phyloP scores from a whole-genome alignment of 2,329 filamentous ascomycete genomes.

The Ceratocystis destructans region DNA sequence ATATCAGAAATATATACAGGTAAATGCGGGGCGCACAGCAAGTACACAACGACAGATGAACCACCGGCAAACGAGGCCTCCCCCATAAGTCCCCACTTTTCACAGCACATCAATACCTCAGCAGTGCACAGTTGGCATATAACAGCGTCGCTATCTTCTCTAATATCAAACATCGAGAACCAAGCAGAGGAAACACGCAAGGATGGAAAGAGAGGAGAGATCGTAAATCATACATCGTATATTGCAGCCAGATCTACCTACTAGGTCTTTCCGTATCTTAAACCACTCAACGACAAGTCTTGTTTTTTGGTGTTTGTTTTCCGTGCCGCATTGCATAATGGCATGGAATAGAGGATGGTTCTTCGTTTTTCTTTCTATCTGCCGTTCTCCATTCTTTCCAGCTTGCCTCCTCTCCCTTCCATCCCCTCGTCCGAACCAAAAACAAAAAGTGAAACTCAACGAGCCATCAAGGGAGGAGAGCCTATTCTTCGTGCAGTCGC shows the following conservation, averaged over 20 bases:
- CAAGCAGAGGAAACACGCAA: not conserved
- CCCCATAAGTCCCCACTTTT: not conserved
- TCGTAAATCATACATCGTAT: not conserved
- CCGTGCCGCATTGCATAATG: not conserved
- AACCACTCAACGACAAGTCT: not conserved
- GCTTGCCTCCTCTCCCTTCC: not conserved
- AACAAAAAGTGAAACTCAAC: no score
- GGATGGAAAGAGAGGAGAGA: not conserved
- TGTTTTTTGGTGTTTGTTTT: not conserved
- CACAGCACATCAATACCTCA: no score
- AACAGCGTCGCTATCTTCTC: not conserved
- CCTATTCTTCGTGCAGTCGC: no score
- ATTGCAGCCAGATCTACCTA: not conserved
- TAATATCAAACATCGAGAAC: not conserved
- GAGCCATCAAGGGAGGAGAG: no score
- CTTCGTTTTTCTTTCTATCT: no score
- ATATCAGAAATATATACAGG: not conserved
- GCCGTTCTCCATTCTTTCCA: not conserved
- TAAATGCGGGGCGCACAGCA: no score
- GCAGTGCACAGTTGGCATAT: no score
- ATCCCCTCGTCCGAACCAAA: not conserved
- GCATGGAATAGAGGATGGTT: no score
- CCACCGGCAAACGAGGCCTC: not conserved
- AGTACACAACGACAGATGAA: not conserved
- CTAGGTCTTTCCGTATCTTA: not conserved